Percentiles rank a stretch among this genome's conserved stretches.
phyloP scores from a whole-genome alignment of 805 yeast genomes.

The Sugiyamaella americana region DNA sequence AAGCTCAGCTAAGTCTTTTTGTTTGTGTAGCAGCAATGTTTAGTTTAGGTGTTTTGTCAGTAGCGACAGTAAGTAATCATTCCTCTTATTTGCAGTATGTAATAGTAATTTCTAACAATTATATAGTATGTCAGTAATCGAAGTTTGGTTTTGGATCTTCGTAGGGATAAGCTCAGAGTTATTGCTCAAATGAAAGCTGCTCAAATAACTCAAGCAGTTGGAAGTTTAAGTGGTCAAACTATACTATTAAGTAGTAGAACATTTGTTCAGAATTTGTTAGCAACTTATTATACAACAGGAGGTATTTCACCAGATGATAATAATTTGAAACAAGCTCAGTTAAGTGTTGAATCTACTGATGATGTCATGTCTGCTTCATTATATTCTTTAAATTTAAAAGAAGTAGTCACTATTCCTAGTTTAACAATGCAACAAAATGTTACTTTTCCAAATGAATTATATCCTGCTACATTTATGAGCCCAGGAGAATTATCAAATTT shows the following conservation, averaged over 20 bases:
- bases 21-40: slow-evolving; percentile 64
- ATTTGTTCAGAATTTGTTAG: slow-evolving; percentile 50
- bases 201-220: slow-evolving; percentile 64
- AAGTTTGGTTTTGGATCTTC: slow-evolving; percentile 47
- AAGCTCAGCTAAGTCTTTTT: slow-evolving; percentile 67
- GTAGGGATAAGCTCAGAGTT: slow-evolving; percentile 65
- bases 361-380: slow-evolving; percentile 20
- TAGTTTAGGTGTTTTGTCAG: slow-evolving; percentile 65
- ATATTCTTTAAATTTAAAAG: slow-evolving; percentile 10
- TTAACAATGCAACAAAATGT: not conserved
- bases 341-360: slow-evolving; percentile 21
- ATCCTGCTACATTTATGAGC: slow-evolving; percentile 12
- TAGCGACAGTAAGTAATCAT: slow-evolving; percentile 45
- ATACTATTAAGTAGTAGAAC: slow-evolving; percentile 56
- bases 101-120: slow-evolving; percentile 2
- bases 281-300: slow-evolving; percentile 35
- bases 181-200: slow-evolving; percentile 76
- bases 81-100: slow-evolving; percentile 5
- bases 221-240: slow-evolving; percentile 59
- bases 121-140: slow-evolving; percentile 52
- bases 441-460: slow-evolving; percentile 11
- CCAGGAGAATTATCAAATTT: not conserved
- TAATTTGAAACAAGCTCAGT: slow-evolving; percentile 13
- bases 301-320: slow-evolving; percentile 3
- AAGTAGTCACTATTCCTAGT: slow-evolving; percentile 4